phyloP scores from a whole-genome alignment of 140 eudicot species.

The Stevia rebaudiana region DNA sequence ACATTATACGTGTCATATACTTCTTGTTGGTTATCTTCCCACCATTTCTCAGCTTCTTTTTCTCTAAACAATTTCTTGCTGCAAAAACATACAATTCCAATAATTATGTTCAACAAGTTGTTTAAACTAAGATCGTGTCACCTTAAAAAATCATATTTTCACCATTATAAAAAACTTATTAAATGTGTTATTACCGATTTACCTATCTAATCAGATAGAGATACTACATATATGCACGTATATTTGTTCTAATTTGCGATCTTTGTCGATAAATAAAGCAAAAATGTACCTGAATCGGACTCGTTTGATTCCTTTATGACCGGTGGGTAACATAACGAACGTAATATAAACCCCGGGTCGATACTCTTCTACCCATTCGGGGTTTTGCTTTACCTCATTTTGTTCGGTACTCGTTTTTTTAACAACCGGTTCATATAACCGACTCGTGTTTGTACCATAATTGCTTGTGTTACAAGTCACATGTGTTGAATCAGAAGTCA shows the following conservation, averaged over 20 bases:
- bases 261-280: neutral
- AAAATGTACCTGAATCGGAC: slow-evolving; percentile 59
- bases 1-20: slow-evolving; percentile 46
- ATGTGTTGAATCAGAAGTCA: neutral
- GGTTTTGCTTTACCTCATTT: slow-evolving; percentile 21
- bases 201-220: too few species aligned
- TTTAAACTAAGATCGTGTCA: neutral
- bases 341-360: slow-evolving; percentile 54
- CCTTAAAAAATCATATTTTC: too few species aligned
- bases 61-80: slow-evolving; percentile 51
- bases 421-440: slow-evolving; percentile 19
- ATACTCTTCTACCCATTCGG: slow-evolving; percentile 53
- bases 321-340: slow-evolving; percentile 38
- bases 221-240: too few species aligned
- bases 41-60: slow-evolving; percentile 62
- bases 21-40: slow-evolving; percentile 48
- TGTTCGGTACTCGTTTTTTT: slow-evolving; percentile 12
- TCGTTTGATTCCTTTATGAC: slow-evolving; percentile 51
- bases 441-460: slow-evolving; percentile 3
- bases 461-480: slow-evolving; percentile 6
- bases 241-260: too few species aligned
- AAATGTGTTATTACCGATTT: too few species aligned
- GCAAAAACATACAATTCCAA: slow-evolving; percentile 14
- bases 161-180: too few species aligned
- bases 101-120: neutral